phyloP scores from a whole-genome alignment of 768 basidiomycete species.

The Strobilomyces dryophilus region DNA sequence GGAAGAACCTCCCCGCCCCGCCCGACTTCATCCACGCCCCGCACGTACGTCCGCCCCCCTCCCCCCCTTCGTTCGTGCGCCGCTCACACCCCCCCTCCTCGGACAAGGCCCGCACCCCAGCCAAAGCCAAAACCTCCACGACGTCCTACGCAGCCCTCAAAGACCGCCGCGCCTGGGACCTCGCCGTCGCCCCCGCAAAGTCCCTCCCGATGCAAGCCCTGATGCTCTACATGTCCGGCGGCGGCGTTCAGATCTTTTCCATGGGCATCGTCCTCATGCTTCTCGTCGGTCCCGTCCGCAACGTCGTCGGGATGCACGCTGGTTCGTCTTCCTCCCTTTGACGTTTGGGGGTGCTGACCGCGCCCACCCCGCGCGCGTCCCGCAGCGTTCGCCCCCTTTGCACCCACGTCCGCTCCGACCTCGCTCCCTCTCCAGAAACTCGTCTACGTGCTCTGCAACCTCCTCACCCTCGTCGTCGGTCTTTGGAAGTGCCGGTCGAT shows the following conservation, averaged over 20 bases:
- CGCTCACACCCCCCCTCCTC: constrained; percentile 1
- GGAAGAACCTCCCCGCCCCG: constrained; percentile 60
- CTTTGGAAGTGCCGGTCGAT: constrained; percentile 92
- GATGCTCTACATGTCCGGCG: constrained; percentile 98
- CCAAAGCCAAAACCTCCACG: constrained; percentile 28
- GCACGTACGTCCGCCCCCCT: constrained; percentile 8
- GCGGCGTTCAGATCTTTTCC: constrained; percentile 94
- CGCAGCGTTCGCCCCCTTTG: constrained; percentile 60
- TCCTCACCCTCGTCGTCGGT: constrained; percentile 76
- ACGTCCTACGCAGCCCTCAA: constrained; percentile 65
- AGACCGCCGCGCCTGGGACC: constrained; percentile 79
- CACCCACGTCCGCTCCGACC: constrained; percentile 33
- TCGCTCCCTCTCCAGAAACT: constrained; percentile 69
- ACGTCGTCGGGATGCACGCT: constrained; percentile 70
- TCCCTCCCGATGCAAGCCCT: constrained; percentile 94
- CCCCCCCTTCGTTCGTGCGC: neutral
- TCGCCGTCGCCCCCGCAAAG: constrained; percentile 82
- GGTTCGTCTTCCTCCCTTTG: constrained; percentile 42
- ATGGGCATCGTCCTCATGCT: constrained; percentile 97
- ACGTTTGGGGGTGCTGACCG: too few species aligned
- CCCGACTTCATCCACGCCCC: constrained; percentile 55
- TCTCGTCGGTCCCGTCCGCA: constrained; percentile 81
- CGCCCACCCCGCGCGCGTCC: too few species aligned
- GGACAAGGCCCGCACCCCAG: constrained; percentile 47
- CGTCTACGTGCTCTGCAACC: constrained; percentile 67